A percentile compares a stretch with the other conserved stretches of the same genome.
Conservation (phyloP, 768 basidiomycete genomes). For the Sporobolomyces roseus region DNA sequence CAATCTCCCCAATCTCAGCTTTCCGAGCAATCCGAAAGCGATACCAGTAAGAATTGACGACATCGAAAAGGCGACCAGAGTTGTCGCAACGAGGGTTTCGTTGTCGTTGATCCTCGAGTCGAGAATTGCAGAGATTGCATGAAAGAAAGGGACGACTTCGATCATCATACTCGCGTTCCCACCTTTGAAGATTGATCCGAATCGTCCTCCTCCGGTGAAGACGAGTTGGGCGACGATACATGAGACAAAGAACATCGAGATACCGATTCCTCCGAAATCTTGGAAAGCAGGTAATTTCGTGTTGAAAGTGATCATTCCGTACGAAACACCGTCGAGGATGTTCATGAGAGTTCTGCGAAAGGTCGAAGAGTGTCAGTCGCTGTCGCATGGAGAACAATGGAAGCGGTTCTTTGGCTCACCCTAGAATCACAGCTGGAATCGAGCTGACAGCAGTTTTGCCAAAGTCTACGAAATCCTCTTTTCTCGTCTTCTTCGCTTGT, state of each 20-base stretch:
- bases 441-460: conserved; percentile 12
- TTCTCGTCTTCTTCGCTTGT: conserved; percentile 11
- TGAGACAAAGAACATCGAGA: conserved; percentile 60
- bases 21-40: conserved; percentile 49
- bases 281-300: conserved; percentile 67
- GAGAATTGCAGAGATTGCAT: conserved; percentile 78
- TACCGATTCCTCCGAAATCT: conserved; percentile 77
- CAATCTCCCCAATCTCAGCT: conserved; percentile 70
- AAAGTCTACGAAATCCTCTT: conserved; percentile 15
- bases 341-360: conserved; percentile 59
- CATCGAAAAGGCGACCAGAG: conserved; percentile 79
- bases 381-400: no score
- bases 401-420: conserved; percentile 2
- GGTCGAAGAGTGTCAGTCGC: conserved; percentile 33
- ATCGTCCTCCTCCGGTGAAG: conserved; percentile 60
- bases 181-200: conserved; percentile 78
- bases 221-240: conserved; percentile 73
- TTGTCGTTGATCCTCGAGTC: conserved; percentile 67
- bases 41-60: conserved; percentile 72
- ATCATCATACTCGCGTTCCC: conserved; percentile 86
- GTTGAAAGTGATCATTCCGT: conserved; percentile 84
- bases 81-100: conserved; percentile 80
- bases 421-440: conserved; percentile 39
- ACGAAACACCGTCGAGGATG: conserved; percentile 88
- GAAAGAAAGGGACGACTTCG: conserved; percentile 96